Evolutionary conservation across 345 rosid species (phyloP).

Genomic region (Bretschneidera sinensis): DNA sequence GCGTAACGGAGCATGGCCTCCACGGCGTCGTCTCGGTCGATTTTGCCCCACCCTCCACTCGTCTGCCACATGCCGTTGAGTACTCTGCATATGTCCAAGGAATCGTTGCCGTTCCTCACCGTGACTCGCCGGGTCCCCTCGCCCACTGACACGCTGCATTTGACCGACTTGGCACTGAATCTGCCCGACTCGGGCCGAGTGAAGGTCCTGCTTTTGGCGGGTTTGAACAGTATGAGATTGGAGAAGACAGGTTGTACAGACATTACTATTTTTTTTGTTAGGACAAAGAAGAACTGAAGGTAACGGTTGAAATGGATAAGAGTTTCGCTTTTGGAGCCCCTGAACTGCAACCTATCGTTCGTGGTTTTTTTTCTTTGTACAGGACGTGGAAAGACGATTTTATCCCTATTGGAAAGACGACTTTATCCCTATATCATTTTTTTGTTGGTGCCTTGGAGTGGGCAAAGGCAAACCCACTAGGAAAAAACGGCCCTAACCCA

Average conservation of each 20-base stretch:
- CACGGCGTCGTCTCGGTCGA: constrained; percentile 74
- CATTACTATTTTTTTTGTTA: constrained; percentile 16
- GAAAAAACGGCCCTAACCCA: too few species aligned
- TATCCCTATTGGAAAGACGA: neutral
- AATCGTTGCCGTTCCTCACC: constrained; percentile 69
- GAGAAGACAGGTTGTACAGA: constrained; percentile 32
- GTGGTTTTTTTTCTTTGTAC: too few species aligned
- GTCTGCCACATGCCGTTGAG: constrained; percentile 96
- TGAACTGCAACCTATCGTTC: too few species aligned
- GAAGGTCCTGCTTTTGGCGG: constrained; percentile 5
- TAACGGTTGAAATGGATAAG: neutral
- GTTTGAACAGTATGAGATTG: constrained; percentile 24
- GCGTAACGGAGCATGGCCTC: constrained; percentile 76
- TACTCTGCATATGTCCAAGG: constrained; percentile 79
- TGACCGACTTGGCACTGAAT: constrained; percentile 26
- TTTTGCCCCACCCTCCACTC: constrained; percentile 86
- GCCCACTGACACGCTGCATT: constrained; percentile 38
- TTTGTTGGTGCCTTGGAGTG: too few species aligned
- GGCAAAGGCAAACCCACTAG: too few species aligned
- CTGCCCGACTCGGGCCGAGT: constrained; percentile 20
- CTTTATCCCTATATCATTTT: too few species aligned
- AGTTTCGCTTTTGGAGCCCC: neutral
- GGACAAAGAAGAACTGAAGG: neutral
- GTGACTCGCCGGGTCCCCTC: constrained; percentile 39
- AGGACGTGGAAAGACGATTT: constrained; percentile 6